phyloP scores from a whole-genome alignment of 768 basidiomycete genomes.

The Obba rivulosa region DNA sequence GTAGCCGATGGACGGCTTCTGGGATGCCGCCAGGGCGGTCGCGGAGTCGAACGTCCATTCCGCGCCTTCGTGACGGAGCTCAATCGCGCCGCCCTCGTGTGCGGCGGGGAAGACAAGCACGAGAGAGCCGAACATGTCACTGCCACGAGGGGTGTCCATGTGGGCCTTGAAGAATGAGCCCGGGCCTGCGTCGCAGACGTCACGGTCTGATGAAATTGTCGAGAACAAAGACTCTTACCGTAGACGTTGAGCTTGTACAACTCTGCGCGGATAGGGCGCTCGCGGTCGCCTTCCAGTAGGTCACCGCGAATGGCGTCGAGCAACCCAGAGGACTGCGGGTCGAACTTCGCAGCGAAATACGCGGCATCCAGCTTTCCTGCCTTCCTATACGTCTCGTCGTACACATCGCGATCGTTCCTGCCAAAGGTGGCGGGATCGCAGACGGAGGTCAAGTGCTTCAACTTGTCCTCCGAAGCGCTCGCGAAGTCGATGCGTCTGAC shows the following conservation, averaged over 20 bases:
- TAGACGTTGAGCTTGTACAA: conserved; percentile 43
- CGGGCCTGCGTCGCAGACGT: conserved; percentile 7
- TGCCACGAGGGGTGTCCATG: conserved; percentile 20
- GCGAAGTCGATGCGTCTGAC: conserved; percentile 10
- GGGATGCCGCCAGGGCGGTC: conserved; percentile 19
- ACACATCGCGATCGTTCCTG: conserved; percentile 28
- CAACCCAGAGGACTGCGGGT: conserved; percentile 23
- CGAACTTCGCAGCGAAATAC: conserved; percentile 31
- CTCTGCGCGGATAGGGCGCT: conserved; percentile 24
- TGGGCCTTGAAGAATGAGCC: conserved; percentile 25
- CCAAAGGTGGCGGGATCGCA: conserved; percentile 39
- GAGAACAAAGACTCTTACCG: conserved; percentile 21
- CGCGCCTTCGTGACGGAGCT: conserved; percentile 20
- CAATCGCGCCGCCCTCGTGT: conserved; percentile 40
- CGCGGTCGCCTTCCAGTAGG: conserved; percentile 21
- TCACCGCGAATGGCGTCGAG: conserved; percentile 22
- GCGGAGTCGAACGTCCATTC: conserved; percentile 29
- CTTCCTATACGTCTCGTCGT: conserved; percentile 41
- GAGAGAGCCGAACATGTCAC: conserved; percentile 38
- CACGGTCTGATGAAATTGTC: background rate
- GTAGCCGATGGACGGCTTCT: conserved; percentile 17
- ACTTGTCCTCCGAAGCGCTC: background rate
- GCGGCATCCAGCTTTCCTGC: conserved; percentile 35
- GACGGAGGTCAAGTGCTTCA: background rate
- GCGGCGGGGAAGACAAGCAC: conserved; percentile 40